Base-by-base conservation (phyloP, 495 filamentous ascomycete species). In the Penicillium goetzii region DNA sequence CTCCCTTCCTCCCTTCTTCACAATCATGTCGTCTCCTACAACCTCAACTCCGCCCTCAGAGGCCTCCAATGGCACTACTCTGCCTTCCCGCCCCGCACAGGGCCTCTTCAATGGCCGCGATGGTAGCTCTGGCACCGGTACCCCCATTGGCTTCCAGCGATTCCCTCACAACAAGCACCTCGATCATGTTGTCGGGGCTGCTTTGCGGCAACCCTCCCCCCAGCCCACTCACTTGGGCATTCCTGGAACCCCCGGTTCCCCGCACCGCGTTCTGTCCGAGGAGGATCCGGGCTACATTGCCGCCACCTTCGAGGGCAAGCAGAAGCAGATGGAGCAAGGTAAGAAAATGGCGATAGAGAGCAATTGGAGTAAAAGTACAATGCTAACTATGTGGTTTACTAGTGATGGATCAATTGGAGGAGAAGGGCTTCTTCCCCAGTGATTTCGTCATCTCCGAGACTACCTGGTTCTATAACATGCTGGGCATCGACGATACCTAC, bases 401-500 rank as follows among this genome's bases (percentile, higher is more conserved):
- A 86, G 89, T 92, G 56, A 90, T 91, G 87, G 88, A 90, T 68
- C 80, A 84, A 68, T 74, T 92, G 47, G 89, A 91, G 68, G 86
- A 87, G 64, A 90, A 90, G 72, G 89, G 85, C 41, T 97, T 97
- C 86, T 91, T 99, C 58, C 95, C 95, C 3, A 80, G 83, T 57
- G 85, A 90, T 45, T 90, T 97, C 65, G 84, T 97, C 40, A 87
- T 93, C 60, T 84, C 87, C 3, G 92, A 99, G 77, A 91, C 92
- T 33, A 83, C 84, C 19, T 98, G 95, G 96, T 99, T 99, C 83
- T 99, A 99, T 80, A 90, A 95, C 67, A 90, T 93, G 74, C 85
- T 99, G 15, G 96, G 95, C 56, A 99, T 99, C 70, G 95, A 99
- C 76, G 95, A 99, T 77, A 93, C 97, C 80, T 99, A 99, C 79